Evolutionary conservation across 305 asterid genomes (phyloP).

Genomic region (Ruellia speciosa): DNA sequence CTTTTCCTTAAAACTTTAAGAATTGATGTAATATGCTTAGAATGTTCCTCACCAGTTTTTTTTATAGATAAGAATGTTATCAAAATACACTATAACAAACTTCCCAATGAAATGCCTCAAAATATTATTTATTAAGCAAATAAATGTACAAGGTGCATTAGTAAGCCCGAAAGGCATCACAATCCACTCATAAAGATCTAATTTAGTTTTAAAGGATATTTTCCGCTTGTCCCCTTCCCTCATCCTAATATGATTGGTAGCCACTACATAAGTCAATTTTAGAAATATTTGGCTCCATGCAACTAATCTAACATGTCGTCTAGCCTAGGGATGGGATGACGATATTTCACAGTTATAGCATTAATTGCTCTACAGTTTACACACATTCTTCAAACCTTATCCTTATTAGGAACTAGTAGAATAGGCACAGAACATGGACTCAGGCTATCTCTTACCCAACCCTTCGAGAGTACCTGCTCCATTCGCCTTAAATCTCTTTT

Average conservation of each 20-base stretch:
- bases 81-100: too few relatives aligned
- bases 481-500: not conserved
- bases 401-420: not conserved
- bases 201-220: not conserved
- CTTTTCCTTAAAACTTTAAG: too few relatives aligned
- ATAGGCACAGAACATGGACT: not conserved
- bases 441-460: not conserved
- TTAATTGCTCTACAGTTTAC: not conserved
- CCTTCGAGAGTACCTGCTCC: not conserved
- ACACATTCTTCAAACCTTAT: not conserved
- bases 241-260: not conserved
- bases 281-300: not conserved
- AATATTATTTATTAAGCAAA: too few relatives aligned
- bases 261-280: not conserved
- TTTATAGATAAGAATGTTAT: too few relatives aligned
- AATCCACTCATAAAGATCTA: not conserved
- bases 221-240: not conserved
- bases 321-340: not conserved
- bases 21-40: too few relatives aligned
- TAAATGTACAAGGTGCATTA: too few relatives aligned
- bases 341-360: not conserved
- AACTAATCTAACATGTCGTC: not conserved
- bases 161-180: not conserved
- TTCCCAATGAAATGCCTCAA: too few relatives aligned
- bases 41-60: too few relatives aligned